phyloP scores from a whole-genome alignment of 768 basidiomycete genomes.

The Gelatoporia subvermispora region DNA sequence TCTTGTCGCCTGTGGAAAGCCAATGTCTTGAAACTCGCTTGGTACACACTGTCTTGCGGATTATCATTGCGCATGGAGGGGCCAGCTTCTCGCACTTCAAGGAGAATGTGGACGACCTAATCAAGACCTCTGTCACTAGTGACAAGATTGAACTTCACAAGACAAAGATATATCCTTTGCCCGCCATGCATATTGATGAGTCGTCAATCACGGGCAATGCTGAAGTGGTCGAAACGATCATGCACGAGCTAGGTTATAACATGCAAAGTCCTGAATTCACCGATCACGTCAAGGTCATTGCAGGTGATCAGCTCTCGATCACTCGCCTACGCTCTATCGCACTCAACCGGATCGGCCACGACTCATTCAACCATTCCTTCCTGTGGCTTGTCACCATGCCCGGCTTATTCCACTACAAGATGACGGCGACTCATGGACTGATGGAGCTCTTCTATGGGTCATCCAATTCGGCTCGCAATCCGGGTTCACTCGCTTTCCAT shows the following conservation, averaged over 20 bases:
- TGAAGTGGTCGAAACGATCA: conserved; percentile 24
- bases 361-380: conserved; percentile 20
- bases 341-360: conserved; percentile 28
- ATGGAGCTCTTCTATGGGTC: conserved; percentile 31
- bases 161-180: conserved; percentile 25
- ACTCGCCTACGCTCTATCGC: conserved; percentile 27
- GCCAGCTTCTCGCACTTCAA: conserved; percentile 22
- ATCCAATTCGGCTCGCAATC: conserved; percentile 23
- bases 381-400: conserved; percentile 23
- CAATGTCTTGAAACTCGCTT: conserved; percentile 12
- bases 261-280: conserved; percentile 1
- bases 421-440: conserved; percentile 26
- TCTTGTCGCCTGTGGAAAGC: conserved; percentile 17
- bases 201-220: conserved; percentile 30
- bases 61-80: conserved; percentile 28
- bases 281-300: conserved; percentile 9
- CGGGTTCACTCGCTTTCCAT: conserved; percentile 30
- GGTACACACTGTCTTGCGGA: conserved; percentile 24
- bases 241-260: conserved; percentile 21
- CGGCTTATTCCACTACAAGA: conserved; percentile 36
- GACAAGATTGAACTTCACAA: conserved; percentile 26
- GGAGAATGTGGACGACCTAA: conserved; percentile 8
- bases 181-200: conserved; percentile 33
- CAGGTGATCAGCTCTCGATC: conserved; percentile 35
- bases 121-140: conserved; percentile 12